These are phyloP conservation scores for Aspergillus oerlinghausenensis DNA, from an alignment of 2,329 filamentous ascomycete species.

Conservation along the genomic window DNA sequence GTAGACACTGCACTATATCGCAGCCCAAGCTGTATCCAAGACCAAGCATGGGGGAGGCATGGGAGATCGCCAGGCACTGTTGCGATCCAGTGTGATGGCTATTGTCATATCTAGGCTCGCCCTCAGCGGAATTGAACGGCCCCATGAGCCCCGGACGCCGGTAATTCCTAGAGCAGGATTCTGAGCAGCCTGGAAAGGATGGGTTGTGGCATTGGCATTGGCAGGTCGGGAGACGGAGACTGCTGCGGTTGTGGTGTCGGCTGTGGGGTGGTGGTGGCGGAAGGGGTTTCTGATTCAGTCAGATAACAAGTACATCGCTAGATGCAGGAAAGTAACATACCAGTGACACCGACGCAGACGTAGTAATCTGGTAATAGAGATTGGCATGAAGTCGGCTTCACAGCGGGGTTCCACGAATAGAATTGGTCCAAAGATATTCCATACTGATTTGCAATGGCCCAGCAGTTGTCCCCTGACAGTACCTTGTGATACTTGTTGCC, in stretches of 20 bases:
- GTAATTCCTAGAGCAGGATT: background rate
- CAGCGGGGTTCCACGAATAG: conserved; percentile 1
- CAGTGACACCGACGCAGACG: background rate
- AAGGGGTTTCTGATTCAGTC: background rate
- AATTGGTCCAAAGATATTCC: background rate
- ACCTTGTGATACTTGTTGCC: conserved; percentile 3
- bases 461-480: background rate
- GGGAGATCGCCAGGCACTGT: background rate
- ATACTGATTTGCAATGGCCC: background rate
- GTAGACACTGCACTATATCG: background rate
- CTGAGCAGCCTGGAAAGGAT: background rate
- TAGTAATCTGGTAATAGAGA: background rate
- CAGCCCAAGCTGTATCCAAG: background rate
- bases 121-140: no score
- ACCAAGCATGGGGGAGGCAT: background rate
- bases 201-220: background rate
- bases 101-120: background rate
- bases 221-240: background rate
- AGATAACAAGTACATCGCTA: background rate
- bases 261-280: background rate
- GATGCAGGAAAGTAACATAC: background rate
- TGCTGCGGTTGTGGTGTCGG: background rate
- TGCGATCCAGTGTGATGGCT: background rate
- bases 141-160: background rate
- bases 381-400: background rate